These are phyloP conservation scores for Tilletia horrida DNA, from an alignment of 1,284 basidiomycete species.

Conservation along the genomic window DNA sequence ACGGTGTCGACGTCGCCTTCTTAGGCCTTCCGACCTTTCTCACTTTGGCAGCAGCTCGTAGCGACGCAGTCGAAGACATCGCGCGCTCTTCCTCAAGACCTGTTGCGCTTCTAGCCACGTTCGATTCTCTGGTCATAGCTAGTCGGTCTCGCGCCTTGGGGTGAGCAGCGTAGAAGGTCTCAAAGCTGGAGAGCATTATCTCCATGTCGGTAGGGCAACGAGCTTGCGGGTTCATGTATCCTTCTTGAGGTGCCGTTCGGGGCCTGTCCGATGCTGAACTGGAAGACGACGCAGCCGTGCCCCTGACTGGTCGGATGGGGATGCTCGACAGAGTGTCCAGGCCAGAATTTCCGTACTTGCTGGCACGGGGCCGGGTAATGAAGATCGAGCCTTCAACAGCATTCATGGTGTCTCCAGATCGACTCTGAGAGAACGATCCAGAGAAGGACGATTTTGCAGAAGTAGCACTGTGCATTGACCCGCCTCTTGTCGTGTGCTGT, in stretches of 20 bases:
- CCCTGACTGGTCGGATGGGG: too few relatives aligned
- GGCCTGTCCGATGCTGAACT: too few relatives aligned
- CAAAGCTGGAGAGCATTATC: neutral
- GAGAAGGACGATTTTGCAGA: too few relatives aligned
- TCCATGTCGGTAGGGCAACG: neutral
- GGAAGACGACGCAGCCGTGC: neutral
- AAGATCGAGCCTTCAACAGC: neutral
- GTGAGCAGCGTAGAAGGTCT: neutral
- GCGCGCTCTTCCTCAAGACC: too few relatives aligned
- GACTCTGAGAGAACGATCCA: too few relatives aligned
- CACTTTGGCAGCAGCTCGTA: neutral
- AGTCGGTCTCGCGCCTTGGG: slow-evolving; percentile 8
- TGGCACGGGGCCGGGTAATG: neutral
- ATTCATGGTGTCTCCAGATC: too few relatives aligned
- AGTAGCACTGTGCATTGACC: too few relatives aligned
- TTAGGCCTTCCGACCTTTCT: neutral
- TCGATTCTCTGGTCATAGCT: neutral
- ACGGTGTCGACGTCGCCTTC: neutral
- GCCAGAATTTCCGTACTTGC: neutral
- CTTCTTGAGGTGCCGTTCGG: too few relatives aligned
- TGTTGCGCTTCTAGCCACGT: too few relatives aligned
- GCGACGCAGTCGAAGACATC: neutral
- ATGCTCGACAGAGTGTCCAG: neutral
- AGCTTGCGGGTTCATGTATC: neutral
- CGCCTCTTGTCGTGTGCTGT: too few relatives aligned